Base-by-base conservation (phyloP, 371 early-diverging fungal species). In the Zopfochytrium polystomum region DNA sequence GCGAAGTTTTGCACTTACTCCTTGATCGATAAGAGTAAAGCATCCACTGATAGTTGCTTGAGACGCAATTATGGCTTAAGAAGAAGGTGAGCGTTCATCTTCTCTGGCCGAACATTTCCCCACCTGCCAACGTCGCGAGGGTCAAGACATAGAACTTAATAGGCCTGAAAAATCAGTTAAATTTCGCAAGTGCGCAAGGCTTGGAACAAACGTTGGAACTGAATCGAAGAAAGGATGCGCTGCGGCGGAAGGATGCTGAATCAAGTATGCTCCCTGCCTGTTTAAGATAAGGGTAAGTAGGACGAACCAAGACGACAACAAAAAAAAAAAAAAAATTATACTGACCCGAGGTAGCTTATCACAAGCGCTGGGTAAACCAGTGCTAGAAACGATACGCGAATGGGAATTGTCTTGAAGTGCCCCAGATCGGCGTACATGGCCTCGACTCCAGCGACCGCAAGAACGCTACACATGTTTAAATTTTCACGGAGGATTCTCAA, bases 41-140 rank as follows among this genome's bases (percentile, higher is more conserved):
- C 79, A 76, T 18, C 75, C 82, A 20, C 77, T 74, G 27, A 84
- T 79, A 63, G 79, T 76, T 6, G 82, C 80, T 53, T 84, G 84
- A 11, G 82, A 82, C 13, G 82, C 82, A n/a, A 84, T 76, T 31
- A 82, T 78, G 2, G 82, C 75, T 69, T 52, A 48, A 23, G 18
- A 48, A 48, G 27, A 48, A 9, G 7, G 27, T 18, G 9, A 48
- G 48, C n/a, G n/a, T n/a, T n/a, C n/a, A n/a, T n/a, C n/a, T n/a
- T n/a, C n/a, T n/a, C n/a, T n/a, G n/a, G n/a, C n/a, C n/a, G n/a
- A n/a, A n/a, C n/a, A n/a, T n/a, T n/a, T n/a, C n/a, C n/a, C 23
- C 27, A 72, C 73, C 79, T 1, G 84, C 77, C 9, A 75, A 52
- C 0, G 78, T 76, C 3, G 81, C 80, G 23, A 81, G 65, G 2